Evolutionary conservation across 192 early-diverging fungal genomes (phyloP).

Genomic region (Gaertneriomyces semiglobifer): DNA sequence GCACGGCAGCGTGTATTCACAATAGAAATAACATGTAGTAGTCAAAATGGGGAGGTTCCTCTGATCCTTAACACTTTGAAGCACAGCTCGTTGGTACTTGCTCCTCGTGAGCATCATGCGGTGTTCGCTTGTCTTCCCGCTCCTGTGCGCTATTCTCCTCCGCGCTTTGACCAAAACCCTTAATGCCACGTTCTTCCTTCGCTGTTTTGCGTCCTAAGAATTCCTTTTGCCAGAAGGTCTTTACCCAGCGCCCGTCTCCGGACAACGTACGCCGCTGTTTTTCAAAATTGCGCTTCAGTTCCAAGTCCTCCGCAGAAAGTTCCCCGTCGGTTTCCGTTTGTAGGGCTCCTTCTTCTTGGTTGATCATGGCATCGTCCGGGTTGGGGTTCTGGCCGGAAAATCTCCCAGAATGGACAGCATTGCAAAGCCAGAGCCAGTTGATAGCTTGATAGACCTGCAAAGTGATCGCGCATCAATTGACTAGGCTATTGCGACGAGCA

Average conservation of each 20-base stretch:
- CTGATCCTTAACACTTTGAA: no score
- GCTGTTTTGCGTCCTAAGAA: neutral
- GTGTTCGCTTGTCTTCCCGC: no score
- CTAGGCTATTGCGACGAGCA: neutral
- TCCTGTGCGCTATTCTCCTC: no score
- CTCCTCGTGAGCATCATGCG: no score
- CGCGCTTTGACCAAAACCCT: no score
- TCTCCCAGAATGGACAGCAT: conserved; percentile 38
- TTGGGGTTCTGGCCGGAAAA: neutral
- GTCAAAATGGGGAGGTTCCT: no score
- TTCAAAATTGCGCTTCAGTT: conserved; percentile 12
- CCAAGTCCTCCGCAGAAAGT: neutral
- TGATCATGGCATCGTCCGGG: neutral
- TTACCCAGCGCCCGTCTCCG: conserved; percentile 43
- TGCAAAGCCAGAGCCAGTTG: conserved; percentile 72
- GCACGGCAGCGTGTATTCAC: no score
- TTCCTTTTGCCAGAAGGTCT: conserved; percentile 40
- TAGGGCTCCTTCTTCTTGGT: neutral
- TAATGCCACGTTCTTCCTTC: no score
- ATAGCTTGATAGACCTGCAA: conserved; percentile 64
- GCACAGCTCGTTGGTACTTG: no score
- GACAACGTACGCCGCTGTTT: conserved; percentile 12
- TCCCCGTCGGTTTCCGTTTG: neutral
- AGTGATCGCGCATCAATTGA: neutral
- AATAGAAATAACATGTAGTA: no score